Percentiles rank a stretch among this genome's conserved stretches.
Conservation (phyloP, 2,329 filamentous ascomycete genomes). For the Fusarium transvaalense region DNA sequence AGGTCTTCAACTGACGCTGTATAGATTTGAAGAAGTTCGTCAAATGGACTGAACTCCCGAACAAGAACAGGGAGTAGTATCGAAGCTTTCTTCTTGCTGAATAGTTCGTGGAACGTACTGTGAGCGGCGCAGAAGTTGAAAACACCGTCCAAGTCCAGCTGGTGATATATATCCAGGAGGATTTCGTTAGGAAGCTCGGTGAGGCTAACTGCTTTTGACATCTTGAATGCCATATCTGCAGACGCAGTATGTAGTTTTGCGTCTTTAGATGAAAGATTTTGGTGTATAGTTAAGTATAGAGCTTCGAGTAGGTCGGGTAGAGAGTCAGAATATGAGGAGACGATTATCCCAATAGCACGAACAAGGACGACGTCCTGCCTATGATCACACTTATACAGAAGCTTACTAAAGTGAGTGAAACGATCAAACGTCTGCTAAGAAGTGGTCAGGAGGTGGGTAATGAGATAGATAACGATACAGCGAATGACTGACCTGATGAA, state of each 20-base stretch:
- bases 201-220: constrained; percentile 39
- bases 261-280: neutral
- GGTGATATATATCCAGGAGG: constrained; percentile 61
- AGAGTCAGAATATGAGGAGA: neutral
- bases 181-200: constrained; percentile 60
- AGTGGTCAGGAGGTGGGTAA: constrained; percentile 11
- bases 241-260: neutral
- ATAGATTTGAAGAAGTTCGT: constrained; percentile 61
- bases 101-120: constrained; percentile 57
- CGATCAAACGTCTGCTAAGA: neutral
- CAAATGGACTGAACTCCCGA: constrained; percentile 59
- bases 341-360: constrained; percentile 13
- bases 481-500: constrained; percentile 25
- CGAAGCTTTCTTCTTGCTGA: constrained; percentile 55
- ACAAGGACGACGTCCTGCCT: constrained; percentile 1
- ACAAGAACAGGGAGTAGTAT: constrained; percentile 60
- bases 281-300: neutral
- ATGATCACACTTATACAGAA: constrained; percentile 1
- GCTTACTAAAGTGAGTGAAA: constrained; percentile 22
- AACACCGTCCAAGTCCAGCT: constrained; percentile 58
- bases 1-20: constrained; percentile 58
- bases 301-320: constrained; percentile 5
- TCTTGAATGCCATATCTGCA: constrained; percentile 35
- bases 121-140: constrained; percentile 56
- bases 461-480: constrained; percentile 8